These are phyloP conservation scores for Linum usitatissimum DNA, from an alignment of 345 rosid species.

Conservation along the genomic window DNA sequence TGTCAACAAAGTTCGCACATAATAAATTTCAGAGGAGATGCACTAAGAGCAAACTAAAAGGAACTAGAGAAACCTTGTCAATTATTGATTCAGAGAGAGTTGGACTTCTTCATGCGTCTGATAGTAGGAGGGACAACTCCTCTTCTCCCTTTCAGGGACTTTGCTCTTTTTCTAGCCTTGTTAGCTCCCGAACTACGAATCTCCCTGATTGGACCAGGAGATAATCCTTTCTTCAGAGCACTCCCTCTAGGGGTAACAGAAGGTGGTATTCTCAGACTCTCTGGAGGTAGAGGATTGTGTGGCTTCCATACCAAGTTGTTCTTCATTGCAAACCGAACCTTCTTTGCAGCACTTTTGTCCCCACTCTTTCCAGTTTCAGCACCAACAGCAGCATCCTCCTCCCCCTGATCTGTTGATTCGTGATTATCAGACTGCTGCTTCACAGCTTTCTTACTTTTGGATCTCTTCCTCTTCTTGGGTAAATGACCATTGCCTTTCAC, in stretches of 20 bases:
- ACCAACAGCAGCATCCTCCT: constrained; percentile 33
- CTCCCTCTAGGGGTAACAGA: constrained; percentile 95
- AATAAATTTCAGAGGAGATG: not conserved
- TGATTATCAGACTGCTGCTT: constrained; percentile 20
- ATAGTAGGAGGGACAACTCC: constrained; percentile 22
- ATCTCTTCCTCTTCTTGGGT: constrained; percentile 69
- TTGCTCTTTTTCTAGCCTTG: constrained; percentile 45
- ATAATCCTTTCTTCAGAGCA: constrained; percentile 85
- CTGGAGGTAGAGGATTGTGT: constrained; percentile 86
- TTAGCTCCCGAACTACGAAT: constrained; percentile 31
- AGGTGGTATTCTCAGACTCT: constrained; percentile 81
- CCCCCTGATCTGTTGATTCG: constrained; percentile 21
- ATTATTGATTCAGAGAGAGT: constrained; percentile 15
- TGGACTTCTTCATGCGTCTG: constrained; percentile 39
- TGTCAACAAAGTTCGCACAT: not conserved
- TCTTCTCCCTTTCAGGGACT: constrained; percentile 38
- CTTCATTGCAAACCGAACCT: constrained; percentile 82
- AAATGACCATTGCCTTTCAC: constrained; percentile 23
- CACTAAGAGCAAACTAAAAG: not conserved
- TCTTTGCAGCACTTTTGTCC: constrained; percentile 65
- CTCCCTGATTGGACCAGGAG: constrained; percentile 80
- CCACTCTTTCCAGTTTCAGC: constrained; percentile 26
- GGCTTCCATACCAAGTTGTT: constrained; percentile 96
- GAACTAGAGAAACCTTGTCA: not conserved
- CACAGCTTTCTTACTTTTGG: constrained; percentile 20